phyloP scores from a whole-genome alignment of 176 grass and related monocot species.

The Aegilops bicornis region DNA sequence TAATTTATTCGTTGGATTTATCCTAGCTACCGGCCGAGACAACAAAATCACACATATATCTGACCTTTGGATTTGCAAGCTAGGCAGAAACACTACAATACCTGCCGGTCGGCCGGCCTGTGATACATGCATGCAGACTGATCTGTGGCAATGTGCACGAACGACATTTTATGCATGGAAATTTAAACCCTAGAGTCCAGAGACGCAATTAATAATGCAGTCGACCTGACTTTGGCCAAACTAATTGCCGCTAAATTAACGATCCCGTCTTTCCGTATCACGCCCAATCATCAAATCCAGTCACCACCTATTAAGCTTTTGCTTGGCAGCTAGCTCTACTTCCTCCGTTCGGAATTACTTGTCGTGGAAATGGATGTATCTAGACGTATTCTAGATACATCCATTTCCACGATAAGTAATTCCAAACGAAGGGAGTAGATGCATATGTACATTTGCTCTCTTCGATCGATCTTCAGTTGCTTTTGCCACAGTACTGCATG shows the following conservation, averaged over 20 bases:
- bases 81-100: neutral
- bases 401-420: no score
- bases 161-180: no score
- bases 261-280: slow-evolving; percentile 23
- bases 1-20: neutral
- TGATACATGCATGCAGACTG: neutral
- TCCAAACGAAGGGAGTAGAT: no score
- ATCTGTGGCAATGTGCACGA: no score
- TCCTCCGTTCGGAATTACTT: no score
- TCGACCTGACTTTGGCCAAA: neutral
- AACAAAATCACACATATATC: neutral
- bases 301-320: slow-evolving; percentile 28
- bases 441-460: neutral
- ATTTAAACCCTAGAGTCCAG: no score
- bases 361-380: no score
- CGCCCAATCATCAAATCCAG: slow-evolving; percentile 38
- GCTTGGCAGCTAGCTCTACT: neutral
- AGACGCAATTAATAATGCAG: neutral
- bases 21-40: neutral
- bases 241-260: neutral
- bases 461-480: neutral
- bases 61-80: neutral
- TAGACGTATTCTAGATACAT: no score
- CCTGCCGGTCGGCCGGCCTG: neutral
- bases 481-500: neutral